Conservation (phyloP, 371 early-diverging fungal species). For the Mucor plumbeus region DNA sequence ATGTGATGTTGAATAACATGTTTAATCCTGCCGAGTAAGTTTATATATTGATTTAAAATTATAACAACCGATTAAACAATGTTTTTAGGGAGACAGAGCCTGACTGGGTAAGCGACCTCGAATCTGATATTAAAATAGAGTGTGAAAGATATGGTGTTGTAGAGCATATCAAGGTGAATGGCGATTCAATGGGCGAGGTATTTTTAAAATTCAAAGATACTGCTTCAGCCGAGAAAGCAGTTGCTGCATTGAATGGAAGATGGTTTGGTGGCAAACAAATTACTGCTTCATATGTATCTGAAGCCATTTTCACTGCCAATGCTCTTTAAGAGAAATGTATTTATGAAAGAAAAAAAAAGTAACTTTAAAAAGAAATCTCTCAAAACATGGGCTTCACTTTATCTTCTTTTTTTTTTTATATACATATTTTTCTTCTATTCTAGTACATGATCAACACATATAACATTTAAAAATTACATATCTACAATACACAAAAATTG, state of each 20-base stretch:
- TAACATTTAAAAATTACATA: too few relatives aligned
- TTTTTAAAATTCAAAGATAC: slow-evolving; percentile 82
- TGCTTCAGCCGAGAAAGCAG: slow-evolving; percentile 70
- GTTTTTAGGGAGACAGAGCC: slow-evolving; percentile 79
- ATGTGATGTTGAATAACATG: slow-evolving; percentile 90
- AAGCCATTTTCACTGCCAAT: slow-evolving; percentile 72
- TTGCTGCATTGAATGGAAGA: slow-evolving; percentile 69
- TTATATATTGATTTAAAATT: too few relatives aligned
- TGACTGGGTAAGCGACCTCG: slow-evolving; percentile 88
- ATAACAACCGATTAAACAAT: not conserved
- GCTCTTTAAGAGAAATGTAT: slow-evolving; percentile 23
- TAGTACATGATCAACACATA: too few relatives aligned
- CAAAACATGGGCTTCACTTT: too few relatives aligned
- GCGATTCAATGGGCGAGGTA: slow-evolving; percentile 75
- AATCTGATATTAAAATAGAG: slow-evolving; percentile 86
- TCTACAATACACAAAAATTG: too few relatives aligned
- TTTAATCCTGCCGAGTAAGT: slow-evolving; percentile 89
- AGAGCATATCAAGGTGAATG: slow-evolving; percentile 78
- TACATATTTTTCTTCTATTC: too few relatives aligned
- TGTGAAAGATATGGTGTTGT: slow-evolving; percentile 83
- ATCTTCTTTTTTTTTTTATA: too few relatives aligned
- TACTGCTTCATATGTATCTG: slow-evolving; percentile 72
- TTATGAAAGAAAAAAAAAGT: not conserved
- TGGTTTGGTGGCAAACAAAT: slow-evolving; percentile 84
- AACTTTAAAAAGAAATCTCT: too few relatives aligned